These are phyloP conservation scores for Pachyrhizus erosus DNA, from an alignment of 306 rosid genomes.

Conservation along the genomic window DNA sequence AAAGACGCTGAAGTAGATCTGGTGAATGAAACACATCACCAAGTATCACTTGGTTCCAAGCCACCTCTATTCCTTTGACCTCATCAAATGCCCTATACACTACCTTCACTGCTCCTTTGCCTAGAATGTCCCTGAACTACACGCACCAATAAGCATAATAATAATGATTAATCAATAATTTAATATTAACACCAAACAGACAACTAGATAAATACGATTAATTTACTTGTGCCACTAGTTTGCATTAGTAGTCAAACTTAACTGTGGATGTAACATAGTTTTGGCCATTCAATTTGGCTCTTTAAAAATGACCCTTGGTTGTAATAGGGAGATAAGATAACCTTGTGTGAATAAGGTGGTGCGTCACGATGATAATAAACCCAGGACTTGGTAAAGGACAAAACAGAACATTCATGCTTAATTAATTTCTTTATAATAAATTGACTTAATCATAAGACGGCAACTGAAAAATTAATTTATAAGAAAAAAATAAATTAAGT, in stretches of 20 bases:
- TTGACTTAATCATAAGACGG: slow-evolving; percentile 32
- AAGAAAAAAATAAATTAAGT: not conserved
- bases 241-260: slow-evolving; percentile 30
- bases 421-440: slow-evolving; percentile 20
- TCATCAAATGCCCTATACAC: slow-evolving; percentile 90
- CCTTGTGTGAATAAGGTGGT: not conserved
- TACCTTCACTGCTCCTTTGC: slow-evolving; percentile 89
- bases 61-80: slow-evolving; percentile 82
- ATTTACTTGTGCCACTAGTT: not conserved
- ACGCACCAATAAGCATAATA: slow-evolving; percentile 32
- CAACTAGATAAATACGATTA: not conserved
- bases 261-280: not conserved
- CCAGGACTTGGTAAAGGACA: slow-evolving; percentile 20
- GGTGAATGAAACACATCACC: slow-evolving; percentile 76
- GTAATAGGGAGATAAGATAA: slow-evolving; percentile 36
- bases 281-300: slow-evolving; percentile 15
- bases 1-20: slow-evolving; percentile 71
- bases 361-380: slow-evolving; percentile 6
- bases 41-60: slow-evolving; percentile 89
- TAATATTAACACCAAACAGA: not conserved
- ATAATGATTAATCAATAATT: not conserved
- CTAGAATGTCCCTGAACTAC: slow-evolving; percentile 82
- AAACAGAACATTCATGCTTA: slow-evolving; percentile 9
- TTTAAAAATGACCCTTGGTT: slow-evolving; percentile 28
- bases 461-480: not conserved